phyloP scores from a whole-genome alignment of 176 grass and related monocot genomes.

The Rhynchospora pubera region DNA sequence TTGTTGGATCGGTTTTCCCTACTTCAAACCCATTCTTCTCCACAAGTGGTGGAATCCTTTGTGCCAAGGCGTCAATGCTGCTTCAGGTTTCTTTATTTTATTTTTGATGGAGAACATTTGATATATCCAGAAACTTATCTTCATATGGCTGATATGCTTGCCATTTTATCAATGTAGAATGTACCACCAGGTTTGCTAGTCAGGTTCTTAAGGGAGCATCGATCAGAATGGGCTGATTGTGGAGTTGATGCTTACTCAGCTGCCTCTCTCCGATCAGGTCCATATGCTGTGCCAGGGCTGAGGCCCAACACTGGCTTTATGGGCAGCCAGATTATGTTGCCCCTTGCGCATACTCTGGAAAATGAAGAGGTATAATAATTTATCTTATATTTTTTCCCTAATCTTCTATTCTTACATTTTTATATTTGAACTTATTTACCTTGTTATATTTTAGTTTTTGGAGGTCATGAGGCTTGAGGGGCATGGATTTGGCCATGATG shows the following conservation, averaged over 20 bases:
- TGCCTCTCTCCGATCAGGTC: constrained; percentile 54
- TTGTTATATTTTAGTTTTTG: constrained; percentile 49
- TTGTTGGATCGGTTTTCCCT: constrained; percentile 50
- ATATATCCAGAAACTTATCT: neutral
- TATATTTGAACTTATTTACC: neutral
- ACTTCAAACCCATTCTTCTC: constrained; percentile 52
- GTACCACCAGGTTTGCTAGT: constrained; percentile 86
- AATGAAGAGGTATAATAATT: constrained; percentile 62
- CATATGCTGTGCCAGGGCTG: constrained; percentile 67
- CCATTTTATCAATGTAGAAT: constrained; percentile 47
- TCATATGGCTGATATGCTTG: neutral
- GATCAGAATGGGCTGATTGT: constrained; percentile 93
- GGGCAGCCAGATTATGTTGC: constrained; percentile 74
- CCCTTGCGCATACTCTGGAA: constrained; percentile 78
- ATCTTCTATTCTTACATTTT: neutral
- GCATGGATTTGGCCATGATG: constrained; percentile 70
- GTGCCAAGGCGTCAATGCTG: constrained; percentile 96
- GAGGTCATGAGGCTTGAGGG: constrained; percentile 92
- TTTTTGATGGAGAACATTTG: neutral
- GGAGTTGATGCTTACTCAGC: constrained; percentile 87
- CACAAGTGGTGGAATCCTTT: constrained; percentile 66
- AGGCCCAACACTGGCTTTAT: constrained; percentile 56
- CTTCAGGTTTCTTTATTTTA: constrained; percentile 46
- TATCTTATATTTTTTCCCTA: neutral
- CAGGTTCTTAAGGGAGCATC: constrained; percentile 90